Conservation (phyloP, 306 rosid genomes). For the Trifolium fragiferum region DNA sequence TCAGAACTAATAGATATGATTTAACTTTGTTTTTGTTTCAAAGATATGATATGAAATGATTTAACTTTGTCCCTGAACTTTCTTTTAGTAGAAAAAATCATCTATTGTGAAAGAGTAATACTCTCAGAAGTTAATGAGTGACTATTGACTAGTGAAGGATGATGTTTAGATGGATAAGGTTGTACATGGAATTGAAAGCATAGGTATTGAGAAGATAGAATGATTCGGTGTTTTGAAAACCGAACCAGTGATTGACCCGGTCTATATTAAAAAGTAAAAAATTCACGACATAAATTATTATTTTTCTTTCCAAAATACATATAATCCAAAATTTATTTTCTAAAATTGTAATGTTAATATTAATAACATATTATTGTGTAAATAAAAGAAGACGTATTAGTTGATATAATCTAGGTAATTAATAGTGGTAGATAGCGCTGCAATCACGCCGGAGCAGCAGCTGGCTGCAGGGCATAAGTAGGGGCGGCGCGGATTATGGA, state of each 20-base stretch:
- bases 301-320: background rate
- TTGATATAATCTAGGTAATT: background rate
- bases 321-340: background rate
- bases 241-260: background rate
- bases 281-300: background rate
- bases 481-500: background rate
- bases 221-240: background rate
- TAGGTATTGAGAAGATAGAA: background rate
- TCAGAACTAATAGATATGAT: constrained; percentile 20
- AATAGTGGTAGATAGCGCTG: background rate
- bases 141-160: constrained; percentile 26
- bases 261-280: background rate
- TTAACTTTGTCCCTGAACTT: constrained; percentile 10
- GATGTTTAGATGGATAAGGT: constrained; percentile 3
- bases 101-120: constrained; percentile 17
- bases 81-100: constrained; percentile 34
- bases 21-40: background rate
- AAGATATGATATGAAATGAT: background rate
- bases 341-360: background rate
- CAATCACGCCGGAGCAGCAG: background rate
- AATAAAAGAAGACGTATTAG: background rate
- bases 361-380: background rate
- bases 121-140: constrained; percentile 34
- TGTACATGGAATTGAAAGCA: constrained; percentile 30
- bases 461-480: too few species aligned